Evolutionary conservation across 2,329 filamentous ascomycete genomes (phyloP).

Genomic region (Trichoderma afroharzianum): DNA sequence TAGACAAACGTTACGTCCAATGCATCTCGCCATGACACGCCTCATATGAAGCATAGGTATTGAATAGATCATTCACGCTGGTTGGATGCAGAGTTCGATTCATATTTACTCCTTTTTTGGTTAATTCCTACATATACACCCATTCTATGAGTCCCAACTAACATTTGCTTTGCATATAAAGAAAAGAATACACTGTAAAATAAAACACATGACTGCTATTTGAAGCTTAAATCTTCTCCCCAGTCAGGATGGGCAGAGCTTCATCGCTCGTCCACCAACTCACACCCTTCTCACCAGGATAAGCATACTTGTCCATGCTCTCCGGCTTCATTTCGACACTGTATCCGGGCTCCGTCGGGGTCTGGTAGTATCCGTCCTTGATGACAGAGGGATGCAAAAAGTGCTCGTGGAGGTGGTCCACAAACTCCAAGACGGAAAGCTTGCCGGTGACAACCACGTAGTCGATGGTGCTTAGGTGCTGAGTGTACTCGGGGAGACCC

Average conservation of each 20-base stretch:
- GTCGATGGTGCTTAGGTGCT: constrained; percentile 88
- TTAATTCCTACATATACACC: not conserved
- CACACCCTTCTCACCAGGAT: constrained; percentile 70
- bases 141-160: not conserved
- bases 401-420: constrained; percentile 91
- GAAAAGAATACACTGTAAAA: not conserved
- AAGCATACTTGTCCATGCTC: constrained; percentile 77
- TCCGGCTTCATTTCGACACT: constrained; percentile 90
- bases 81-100: too few species aligned
- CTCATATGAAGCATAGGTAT: too few species aligned
- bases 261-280: constrained; percentile 85
- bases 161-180: not conserved
- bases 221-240: constrained; percentile 47
- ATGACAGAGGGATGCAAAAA: constrained; percentile 79
- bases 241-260: constrained; percentile 70
- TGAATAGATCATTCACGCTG: too few species aligned
- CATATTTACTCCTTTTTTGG: too few species aligned
- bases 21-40: too few species aligned
- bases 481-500: constrained; percentile 88
- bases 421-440: constrained; percentile 81
- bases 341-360: constrained; percentile 78
- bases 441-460: constrained; percentile 84
- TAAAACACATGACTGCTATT: not conserved
- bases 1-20: too few species aligned
- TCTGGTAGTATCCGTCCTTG: constrained; percentile 82